Evolutionary conservation across 2,329 filamentous ascomycete species (phyloP), one percentile per base, ranked within the genome.

Genomic region (Pseudopyricularia javanii): DNA sequence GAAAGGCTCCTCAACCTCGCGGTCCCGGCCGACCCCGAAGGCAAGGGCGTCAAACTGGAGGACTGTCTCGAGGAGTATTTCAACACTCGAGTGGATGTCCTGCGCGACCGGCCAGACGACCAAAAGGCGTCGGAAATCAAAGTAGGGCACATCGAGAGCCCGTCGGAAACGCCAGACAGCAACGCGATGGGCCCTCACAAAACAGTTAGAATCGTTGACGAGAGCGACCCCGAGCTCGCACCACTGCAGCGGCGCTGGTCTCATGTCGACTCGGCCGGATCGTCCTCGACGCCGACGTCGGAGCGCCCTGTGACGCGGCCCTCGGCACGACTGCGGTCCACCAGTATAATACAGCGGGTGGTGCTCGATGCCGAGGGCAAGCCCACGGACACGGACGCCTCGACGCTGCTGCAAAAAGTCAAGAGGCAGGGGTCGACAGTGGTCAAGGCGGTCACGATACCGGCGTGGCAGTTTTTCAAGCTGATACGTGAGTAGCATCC

Each of bases 401-500:
- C 64, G 15, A 70, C 64, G 14, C 61, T 75, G 30, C 64, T 73
- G 40, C 68, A 71, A 56, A 70, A 71, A 65, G 64, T 68, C 59
- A 66, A 71, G 61, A 66, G 64, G 59, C 64, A 74, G 63, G 66
- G 72, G 59, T 78, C 76, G 12, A 74, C 70, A 2, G 72, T 75
- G 54, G 74, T 70, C 59, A 95, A 91, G 63, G 91, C 95, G 61
- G 86, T 97, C 14, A 84, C 91, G 54, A 95, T 97, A 73, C 91
- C 91, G 35, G 93, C 93, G 2, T 97, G 91, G 90, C 91, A 96
- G 62, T 95, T 97, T 63, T 97, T 96, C 69, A 89, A 87, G 62
- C 73, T 97, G 26, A 89, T 96, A 60, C 91, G 86, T 90, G 72
- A 70, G 86, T 75, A 60, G 52, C 7, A 9, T 11, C 14, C 20